These are phyloP conservation scores for Pseudoscleropodium purum DNA, from an alignment of 225 moss, liverwort and hornwort species.

Conservation along the genomic window DNA sequence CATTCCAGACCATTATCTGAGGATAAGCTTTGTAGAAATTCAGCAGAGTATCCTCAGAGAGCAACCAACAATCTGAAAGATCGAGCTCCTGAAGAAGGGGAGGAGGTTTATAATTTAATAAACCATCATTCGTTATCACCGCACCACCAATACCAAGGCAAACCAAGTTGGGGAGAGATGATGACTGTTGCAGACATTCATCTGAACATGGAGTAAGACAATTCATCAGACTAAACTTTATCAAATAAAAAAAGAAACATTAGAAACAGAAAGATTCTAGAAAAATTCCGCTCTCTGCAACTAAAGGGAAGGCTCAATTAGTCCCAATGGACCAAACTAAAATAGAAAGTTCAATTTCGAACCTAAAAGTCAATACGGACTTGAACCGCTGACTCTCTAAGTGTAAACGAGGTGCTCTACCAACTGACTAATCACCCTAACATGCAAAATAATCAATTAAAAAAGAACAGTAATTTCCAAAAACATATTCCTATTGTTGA, in stretches of 20 bases:
- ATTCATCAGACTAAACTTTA: neutral
- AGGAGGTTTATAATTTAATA: constrained; percentile 27
- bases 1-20: constrained; percentile 42
- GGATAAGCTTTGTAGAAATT: constrained; percentile 33
- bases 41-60: constrained; percentile 20
- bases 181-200: constrained; percentile 33
- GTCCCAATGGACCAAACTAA: neutral
- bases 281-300: neutral
- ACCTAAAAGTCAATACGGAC: neutral
- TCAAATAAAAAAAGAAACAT: neutral
- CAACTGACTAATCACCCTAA: neutral
- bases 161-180: constrained; percentile 27
- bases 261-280: neutral
- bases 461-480: neutral
- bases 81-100: constrained; percentile 33
- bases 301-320: neutral
- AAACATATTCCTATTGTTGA: neutral
- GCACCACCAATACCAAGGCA: constrained; percentile 32
- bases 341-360: neutral
- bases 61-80: constrained; percentile 46
- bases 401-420: neutral
- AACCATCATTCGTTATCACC: constrained; percentile 24
- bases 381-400: neutral
- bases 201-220: constrained; percentile 23
- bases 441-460: neutral